phyloP scores from a whole-genome alignment of 2,329 filamentous ascomycete genomes.

The Exophiala oligosperma region DNA sequence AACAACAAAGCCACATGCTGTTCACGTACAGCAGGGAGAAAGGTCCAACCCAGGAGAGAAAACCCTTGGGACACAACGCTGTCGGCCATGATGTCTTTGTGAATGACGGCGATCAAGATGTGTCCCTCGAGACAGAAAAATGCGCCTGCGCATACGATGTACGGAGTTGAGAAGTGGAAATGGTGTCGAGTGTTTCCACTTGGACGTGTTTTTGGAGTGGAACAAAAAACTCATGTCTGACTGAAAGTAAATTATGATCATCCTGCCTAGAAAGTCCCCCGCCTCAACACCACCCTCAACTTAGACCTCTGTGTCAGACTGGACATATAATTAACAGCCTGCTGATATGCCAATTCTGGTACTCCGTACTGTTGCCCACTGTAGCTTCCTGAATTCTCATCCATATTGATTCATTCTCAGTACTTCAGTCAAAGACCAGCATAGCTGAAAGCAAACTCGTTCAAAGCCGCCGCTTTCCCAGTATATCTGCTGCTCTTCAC shows the following conservation, averaged over 20 bases:
- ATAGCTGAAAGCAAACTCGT: conserved; percentile 20
- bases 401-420: background rate
- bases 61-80: conserved; percentile 48
- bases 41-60: conserved; percentile 61
- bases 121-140: background rate
- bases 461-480: conserved; percentile 9
- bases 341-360: too few species aligned
- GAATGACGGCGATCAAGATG: too few species aligned
- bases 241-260: too few species aligned
- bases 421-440: background rate
- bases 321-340: too few species aligned
- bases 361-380: too few species aligned
- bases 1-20: background rate
- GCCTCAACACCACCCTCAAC: too few species aligned
- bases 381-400: background rate
- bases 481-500: conserved; percentile 12
- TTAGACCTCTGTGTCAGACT: too few species aligned
- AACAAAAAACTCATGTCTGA: background rate
- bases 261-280: too few species aligned
- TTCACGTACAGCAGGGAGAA: conserved; percentile 58
- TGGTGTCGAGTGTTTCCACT: background rate
- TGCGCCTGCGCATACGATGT: background rate
- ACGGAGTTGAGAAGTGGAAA: background rate
- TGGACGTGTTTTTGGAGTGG: background rate
- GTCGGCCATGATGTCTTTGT: conserved; percentile 27